Evolutionary conservation across 1,284 basidiomycete species (phyloP), one percentile per base, ranked within the genome.

Genomic region (Pholiota adiposa): DNA sequence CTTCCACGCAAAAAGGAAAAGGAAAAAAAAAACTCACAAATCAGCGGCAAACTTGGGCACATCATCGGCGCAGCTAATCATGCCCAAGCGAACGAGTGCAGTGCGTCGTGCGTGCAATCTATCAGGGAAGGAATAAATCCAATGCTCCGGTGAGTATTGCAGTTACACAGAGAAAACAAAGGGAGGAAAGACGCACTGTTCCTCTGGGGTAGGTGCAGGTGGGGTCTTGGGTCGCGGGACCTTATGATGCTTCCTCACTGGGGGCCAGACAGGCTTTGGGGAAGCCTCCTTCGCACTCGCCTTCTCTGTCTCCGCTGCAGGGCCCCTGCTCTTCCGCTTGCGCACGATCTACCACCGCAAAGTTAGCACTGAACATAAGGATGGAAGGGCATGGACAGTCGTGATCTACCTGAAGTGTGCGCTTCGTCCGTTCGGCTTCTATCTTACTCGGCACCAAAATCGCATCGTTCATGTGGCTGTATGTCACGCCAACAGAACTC

Each of bases 391-490:
- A 29, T 11, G n/a, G 9, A 4, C 4, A 19, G 14, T 3, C 16
- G 23, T 19, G 34, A 64, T 67, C 29, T 62, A 86, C 87, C 73
- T 82, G 75, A n/a, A 88, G 69, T 2, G 81, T 80, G 25, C 77
- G 80, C 59, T 80, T 81, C 2, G 85, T 79, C 38, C 85, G 80
- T 59, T 85, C 82, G 54, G 85, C 83, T 66, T 91, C 89, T 34
- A 93, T 84, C 3, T 78, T 79, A 67, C 84, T 92, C n/a, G 86
- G 82, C 3, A 79, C 76, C 12, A 92, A 76, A 12, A 92, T 76
- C n/a, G 86, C 81, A 48, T 90, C 86, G 60, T 92, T 92, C 25
- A 82, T 79, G 67, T 92, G 90, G 25, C 81, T 89, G 63, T 92
- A 92, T 56, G 77, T 81, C 4, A 90, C 80, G 8, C 88, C 87